Evolutionary conservation across 139 green algal genomes (phyloP).

Genomic region (Chlamydomonas schloesseri): DNA sequence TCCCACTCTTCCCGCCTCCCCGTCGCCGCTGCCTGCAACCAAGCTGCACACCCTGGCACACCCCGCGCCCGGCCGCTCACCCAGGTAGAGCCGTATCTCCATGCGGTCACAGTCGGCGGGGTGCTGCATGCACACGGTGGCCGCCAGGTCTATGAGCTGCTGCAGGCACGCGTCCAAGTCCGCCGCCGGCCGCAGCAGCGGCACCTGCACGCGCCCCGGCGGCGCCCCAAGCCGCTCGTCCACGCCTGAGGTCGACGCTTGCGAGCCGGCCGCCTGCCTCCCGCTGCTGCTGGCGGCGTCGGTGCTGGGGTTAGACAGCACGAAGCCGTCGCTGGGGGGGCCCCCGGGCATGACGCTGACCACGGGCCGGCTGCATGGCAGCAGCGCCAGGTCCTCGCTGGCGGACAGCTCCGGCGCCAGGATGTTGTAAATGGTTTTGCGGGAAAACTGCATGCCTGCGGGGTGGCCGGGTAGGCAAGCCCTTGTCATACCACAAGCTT

Average conservation of each 20-base stretch:
- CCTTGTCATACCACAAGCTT: too few species aligned
- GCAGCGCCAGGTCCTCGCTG: background rate
- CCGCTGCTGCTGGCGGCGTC: background rate
- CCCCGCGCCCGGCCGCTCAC: too few species aligned
- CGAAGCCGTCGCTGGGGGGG: background rate
- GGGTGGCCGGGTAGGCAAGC: too few species aligned
- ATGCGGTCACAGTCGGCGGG: background rate
- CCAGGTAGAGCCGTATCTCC: slow-evolving; percentile 32
- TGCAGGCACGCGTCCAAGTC: background rate
- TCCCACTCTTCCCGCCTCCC: too few species aligned
- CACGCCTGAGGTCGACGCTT: background rate
- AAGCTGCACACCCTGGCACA: too few species aligned
- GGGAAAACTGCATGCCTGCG: slow-evolving; percentile 7
- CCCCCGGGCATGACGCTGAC: background rate
- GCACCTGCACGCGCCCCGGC: too few species aligned
- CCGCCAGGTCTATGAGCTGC: slow-evolving; percentile 6
- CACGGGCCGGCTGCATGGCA: slow-evolving; percentile 11
- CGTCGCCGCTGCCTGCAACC: too few species aligned
- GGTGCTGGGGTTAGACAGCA: background rate
- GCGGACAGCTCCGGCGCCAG: background rate
- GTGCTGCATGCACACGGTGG: background rate
- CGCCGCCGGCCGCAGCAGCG: background rate
- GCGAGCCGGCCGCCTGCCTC: background rate
- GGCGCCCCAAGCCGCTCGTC: too few species aligned
- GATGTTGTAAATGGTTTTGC: background rate